These are phyloP conservation scores for Rhodotorula diobovata DNA, from an alignment of 768 basidiomycete genomes.

Conservation along the genomic window DNA sequence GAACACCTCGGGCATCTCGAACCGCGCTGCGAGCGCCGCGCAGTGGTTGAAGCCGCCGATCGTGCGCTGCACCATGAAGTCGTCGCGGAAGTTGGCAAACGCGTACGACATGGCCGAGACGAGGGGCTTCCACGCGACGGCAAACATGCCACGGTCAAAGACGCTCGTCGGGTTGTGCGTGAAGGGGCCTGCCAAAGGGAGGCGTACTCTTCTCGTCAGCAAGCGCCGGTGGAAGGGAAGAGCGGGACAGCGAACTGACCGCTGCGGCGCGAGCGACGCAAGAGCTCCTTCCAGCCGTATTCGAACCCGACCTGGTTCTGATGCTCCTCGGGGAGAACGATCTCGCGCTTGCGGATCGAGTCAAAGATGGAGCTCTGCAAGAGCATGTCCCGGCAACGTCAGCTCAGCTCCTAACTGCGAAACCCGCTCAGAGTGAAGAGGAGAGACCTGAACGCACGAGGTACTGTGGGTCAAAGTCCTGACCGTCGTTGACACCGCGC, in stretches of 20 bases:
- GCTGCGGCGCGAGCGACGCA: constrained; percentile 64
- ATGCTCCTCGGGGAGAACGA: constrained; percentile 96
- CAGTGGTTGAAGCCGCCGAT: constrained; percentile 97
- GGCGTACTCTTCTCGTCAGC: neutral
- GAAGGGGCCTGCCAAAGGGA: constrained; percentile 54
- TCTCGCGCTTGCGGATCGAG: constrained; percentile 87
- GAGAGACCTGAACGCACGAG: constrained; percentile 56
- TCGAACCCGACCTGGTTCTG: constrained; percentile 94
- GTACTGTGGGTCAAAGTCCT: constrained; percentile 78
- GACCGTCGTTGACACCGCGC: constrained; percentile 80
- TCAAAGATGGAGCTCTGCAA: constrained; percentile 81
- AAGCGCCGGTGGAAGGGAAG: too few relatives aligned
- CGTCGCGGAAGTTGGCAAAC: constrained; percentile 92
- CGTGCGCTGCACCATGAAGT: constrained; percentile 88
- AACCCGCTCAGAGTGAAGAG: constrained; percentile 19
- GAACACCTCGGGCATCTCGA: constrained; percentile 87
- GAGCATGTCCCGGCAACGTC: too few relatives aligned
- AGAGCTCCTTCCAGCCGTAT: constrained; percentile 95
- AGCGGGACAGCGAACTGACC: constrained; percentile 11
- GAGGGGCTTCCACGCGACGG: constrained; percentile 81
- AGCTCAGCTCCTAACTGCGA: too few relatives aligned
- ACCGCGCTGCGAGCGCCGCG: constrained; percentile 83
- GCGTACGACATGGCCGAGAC: constrained; percentile 93
- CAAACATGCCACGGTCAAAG: constrained; percentile 93
- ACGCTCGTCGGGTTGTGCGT: constrained; percentile 71